These are phyloP conservation scores for Abrus pulchellus DNA, from an alignment of 306 rosid genomes.

Conservation along the genomic window DNA sequence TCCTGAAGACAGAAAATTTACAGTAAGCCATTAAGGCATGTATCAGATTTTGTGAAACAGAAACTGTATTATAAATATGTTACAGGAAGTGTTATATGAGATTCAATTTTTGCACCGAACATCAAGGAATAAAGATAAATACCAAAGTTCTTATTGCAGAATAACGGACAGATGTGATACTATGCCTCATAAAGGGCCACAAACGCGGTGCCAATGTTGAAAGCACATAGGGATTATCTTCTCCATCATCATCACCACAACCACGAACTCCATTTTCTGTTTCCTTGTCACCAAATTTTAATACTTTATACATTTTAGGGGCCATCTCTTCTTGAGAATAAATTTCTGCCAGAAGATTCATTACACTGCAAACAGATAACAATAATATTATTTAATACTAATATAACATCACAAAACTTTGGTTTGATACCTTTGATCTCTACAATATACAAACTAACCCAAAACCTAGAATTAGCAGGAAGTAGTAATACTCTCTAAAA, in stretches of 20 bases:
- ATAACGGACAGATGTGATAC: conserved; percentile 88
- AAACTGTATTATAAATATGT: not conserved
- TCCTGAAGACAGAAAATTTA: conserved; percentile 69
- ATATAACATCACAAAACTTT: conserved; percentile 7
- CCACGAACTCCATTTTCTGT: conserved; percentile 65
- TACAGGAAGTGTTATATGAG: not conserved
- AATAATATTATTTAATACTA: conserved; percentile 30
- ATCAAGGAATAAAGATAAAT: conserved; percentile 38
- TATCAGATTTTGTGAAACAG: not conserved
- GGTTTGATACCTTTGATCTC: conserved; percentile 6
- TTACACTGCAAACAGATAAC: conserved; percentile 81
- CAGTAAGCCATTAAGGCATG: not conserved
- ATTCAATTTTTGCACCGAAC: conserved; percentile 21
- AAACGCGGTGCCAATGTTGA: conserved; percentile 85
- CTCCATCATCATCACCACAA: conserved; percentile 56
- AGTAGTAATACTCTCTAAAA: conserved; percentile 9
- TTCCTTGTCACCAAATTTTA: conserved; percentile 58
- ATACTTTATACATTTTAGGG: conserved; percentile 75
- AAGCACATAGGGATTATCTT: conserved; percentile 81
- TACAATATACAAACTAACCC: conserved; percentile 3
- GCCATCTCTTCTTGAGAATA: conserved; percentile 95
- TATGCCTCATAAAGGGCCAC: conserved; percentile 99
- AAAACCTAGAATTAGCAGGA: not conserved
- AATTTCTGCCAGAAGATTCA: conserved; percentile 97
- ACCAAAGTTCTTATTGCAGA: conserved; percentile 97